A percentile compares a stretch with the other conserved stretches of the same genome.
Evolutionary conservation across 495 filamentous ascomycete genomes (phyloP).

Genomic region (Parachaetomium inaequale): DNA sequence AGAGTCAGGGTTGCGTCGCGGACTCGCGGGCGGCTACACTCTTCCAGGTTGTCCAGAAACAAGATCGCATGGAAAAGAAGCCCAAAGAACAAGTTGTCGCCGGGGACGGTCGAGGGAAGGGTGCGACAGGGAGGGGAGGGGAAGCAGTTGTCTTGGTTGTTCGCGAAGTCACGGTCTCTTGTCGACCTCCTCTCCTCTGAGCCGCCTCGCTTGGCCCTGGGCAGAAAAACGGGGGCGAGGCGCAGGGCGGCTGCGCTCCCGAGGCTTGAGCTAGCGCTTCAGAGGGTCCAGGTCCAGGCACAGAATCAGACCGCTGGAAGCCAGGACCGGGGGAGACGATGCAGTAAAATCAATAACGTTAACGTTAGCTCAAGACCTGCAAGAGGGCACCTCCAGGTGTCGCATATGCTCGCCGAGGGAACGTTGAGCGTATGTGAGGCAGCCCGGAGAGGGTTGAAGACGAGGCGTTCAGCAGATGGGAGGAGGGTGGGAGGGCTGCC

Average conservation of each 20-base stretch:
- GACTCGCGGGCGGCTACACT: neutral
- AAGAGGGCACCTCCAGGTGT: too few species aligned
- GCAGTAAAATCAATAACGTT: neutral
- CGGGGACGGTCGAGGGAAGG: neutral
- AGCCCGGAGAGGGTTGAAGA: neutral
- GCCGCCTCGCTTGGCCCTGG: neutral
- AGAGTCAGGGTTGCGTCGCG: neutral
- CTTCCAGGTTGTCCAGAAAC: neutral
- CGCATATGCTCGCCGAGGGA: neutral
- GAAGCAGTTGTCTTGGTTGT: neutral
- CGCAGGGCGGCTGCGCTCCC: slow-evolving; percentile 30
- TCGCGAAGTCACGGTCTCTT: neutral
- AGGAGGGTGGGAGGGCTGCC: neutral
- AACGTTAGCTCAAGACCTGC: too few species aligned
- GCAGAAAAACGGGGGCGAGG: slow-evolving; percentile 24
- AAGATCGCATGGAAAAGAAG: neutral
- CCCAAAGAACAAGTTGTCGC: neutral
- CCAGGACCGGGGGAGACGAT: neutral
- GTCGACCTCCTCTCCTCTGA: neutral
- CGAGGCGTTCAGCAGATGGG: neutral
- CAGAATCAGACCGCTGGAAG: neutral
- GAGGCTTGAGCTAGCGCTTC: slow-evolving; percentile 20
- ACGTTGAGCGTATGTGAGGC: neutral
- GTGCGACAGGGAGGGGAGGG: neutral
- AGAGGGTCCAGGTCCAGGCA: neutral